Conservation (phyloP, 208 protist species). For the Leishmania mexicana region DNA sequence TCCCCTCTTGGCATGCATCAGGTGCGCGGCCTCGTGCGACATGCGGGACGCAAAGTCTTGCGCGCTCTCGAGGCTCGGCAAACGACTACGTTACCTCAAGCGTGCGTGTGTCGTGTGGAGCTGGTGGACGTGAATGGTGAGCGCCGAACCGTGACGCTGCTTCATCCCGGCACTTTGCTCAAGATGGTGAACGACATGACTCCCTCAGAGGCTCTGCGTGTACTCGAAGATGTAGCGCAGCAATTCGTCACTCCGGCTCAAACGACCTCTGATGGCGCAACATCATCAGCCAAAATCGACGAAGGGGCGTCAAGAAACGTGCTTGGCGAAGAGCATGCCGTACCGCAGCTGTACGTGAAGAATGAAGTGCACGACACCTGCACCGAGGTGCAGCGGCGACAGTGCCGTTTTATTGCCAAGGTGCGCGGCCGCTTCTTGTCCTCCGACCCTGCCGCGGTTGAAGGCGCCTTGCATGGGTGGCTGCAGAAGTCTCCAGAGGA, state of each 20-base stretch:
- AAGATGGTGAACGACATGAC: constrained; percentile 16
- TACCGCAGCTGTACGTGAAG: constrained; percentile 44
- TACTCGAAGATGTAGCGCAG: constrained; percentile 28
- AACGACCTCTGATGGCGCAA: background rate
- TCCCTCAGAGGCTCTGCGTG: constrained; percentile 27
- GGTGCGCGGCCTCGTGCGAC: constrained; percentile 53
- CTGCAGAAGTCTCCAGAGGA: background rate
- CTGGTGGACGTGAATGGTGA: constrained; percentile 24
- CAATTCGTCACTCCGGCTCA: background rate
- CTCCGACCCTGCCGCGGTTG: constrained; percentile 24
- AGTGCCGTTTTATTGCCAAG: constrained; percentile 58
- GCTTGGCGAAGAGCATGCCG: background rate
- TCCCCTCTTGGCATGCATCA: constrained; percentile 47
- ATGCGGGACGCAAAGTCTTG: constrained; percentile 25
- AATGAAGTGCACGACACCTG: constrained; percentile 16
- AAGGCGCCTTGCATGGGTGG: constrained; percentile 14
- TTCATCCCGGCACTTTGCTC: constrained; percentile 26
- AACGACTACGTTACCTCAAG: background rate
- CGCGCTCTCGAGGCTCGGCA: constrained; percentile 27
- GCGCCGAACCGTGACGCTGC: constrained; percentile 6
- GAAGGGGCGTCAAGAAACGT: too few relatives aligned
- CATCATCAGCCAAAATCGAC: background rate
- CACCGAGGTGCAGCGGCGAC: constrained; percentile 39
- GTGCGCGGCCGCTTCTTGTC: constrained; percentile 44
- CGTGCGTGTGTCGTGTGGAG: constrained; percentile 17